phyloP scores from a whole-genome alignment of 352 stramenopile genomes.

The Phytophthora pinifolia region DNA sequence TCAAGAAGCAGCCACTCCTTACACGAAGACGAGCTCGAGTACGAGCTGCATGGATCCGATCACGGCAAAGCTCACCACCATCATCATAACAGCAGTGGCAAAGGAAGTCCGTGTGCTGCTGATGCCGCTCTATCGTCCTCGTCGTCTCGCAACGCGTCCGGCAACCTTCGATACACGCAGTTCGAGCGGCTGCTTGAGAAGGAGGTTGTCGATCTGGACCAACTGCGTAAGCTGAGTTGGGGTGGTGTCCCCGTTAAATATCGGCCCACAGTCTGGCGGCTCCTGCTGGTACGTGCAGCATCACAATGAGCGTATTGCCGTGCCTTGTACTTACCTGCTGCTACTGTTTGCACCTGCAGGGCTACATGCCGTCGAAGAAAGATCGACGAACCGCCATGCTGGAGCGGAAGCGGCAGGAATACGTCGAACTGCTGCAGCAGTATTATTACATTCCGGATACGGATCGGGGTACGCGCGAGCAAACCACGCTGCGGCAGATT shows the following conservation, averaged over 20 bases:
- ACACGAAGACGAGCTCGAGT: conserved; percentile 27
- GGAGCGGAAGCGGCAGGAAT: conserved; percentile 95
- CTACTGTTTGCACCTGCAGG: conserved; percentile 27
- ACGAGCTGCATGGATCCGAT: conserved; percentile 12
- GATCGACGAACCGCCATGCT: conserved; percentile 91
- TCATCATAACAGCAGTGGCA: conserved; percentile 11
- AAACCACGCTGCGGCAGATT: conserved; percentile 95
- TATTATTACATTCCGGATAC: conserved; percentile 98
- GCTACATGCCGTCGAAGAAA: conserved; percentile 96
- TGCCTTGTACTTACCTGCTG: background rate
- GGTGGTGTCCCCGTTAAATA: conserved; percentile 87
- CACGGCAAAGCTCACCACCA: conserved; percentile 11
- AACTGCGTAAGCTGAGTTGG: conserved; percentile 91
- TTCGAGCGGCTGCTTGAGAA: conserved; percentile 69
- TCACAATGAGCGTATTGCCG: background rate
- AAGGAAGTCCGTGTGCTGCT: conserved; percentile 4
- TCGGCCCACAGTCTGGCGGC: conserved; percentile 93
- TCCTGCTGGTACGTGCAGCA: conserved; percentile 85
- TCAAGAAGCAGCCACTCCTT: conserved; percentile 18
- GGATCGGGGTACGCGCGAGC: conserved; percentile 93
- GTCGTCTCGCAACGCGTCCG: conserved; percentile 60
- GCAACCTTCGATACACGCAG: conserved; percentile 72
- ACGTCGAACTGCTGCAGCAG: conserved; percentile 92
- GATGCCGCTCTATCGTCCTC: conserved; percentile 6
- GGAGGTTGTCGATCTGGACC: conserved; percentile 88